Base-by-base conservation (phyloP, 345 rosid genomes). In the Isatis tinctoria region DNA sequence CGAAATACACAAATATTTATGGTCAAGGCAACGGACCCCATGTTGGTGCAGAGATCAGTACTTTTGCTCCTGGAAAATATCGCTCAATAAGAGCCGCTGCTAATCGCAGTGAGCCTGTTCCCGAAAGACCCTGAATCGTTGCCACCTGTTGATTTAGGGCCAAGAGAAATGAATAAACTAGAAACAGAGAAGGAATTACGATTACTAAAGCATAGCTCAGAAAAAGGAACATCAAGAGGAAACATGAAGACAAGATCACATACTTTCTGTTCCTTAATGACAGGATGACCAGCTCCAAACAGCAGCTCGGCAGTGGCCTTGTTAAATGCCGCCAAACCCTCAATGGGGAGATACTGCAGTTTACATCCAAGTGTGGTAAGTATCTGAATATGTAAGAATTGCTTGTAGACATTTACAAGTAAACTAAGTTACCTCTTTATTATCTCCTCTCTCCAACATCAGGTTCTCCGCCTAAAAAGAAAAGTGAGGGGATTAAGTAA, bases 101-200 rank as follows among this genome's bases (percentile, higher is more conserved):
- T 49, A 95, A 74, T 48, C 99, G 83, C 60, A 95, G 83, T 64
- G 99, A 95, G 70, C 99, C 99, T 20, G 99, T 95, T 53, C 97
- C 99, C 2, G 97, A 95, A 67, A 95, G 99, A 72, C 99, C 95
- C 71, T 95, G 99, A 78, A 95, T 87, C 5, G 99, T 95, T 68
- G 99, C 99, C 67, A 95, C 91, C 99, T 95, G 83, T 35, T 80
- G 4, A 47, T 71, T n/a, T 22, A 20, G 3, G 47, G 48, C 48
- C 26, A 63, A 45, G 6, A 24, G 17, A 62, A 63, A 58, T 22
- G 17, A 39, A 40, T 60, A 14, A 32, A 22, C 33, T 20, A 16
- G 58, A 17, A 58, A 16, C 4, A 61, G 62, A 56, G 7, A 22
- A 22, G 24, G 24, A 8, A 20, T 3, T 13, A 44, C 1, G 5